Conservation (phyloP, 208 protist genomes). For the Balamuthia mandrillaris region DNA sequence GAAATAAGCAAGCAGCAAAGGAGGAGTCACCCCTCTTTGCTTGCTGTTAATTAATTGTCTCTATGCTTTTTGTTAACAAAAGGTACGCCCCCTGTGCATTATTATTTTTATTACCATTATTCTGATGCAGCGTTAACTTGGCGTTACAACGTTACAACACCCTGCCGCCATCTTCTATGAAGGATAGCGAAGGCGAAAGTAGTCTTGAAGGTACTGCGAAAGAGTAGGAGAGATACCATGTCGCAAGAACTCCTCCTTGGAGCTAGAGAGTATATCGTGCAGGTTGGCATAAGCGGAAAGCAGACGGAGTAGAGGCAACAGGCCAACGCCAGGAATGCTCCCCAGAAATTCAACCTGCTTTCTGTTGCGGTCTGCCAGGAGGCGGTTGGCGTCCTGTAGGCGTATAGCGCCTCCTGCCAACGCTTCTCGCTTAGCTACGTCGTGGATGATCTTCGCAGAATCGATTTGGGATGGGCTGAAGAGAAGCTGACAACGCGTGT, state of each 20-base stretch:
- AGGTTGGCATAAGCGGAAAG: constrained; percentile 10
- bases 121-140: too few relatives aligned
- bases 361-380: not conserved
- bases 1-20: too few relatives aligned
- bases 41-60: too few relatives aligned
- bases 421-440: not conserved
- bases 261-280: constrained; percentile 13
- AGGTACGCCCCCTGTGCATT: too few relatives aligned
- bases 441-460: constrained; percentile 3
- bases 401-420: not conserved
- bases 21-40: too few relatives aligned
- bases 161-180: too few relatives aligned
- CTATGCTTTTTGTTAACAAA: too few relatives aligned
- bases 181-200: not conserved
- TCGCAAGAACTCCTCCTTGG: not conserved
- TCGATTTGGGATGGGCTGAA: not conserved
- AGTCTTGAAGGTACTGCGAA: not conserved
- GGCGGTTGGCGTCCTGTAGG: not conserved
- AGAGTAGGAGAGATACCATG: not conserved
- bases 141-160: too few relatives aligned
- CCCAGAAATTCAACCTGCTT: not conserved
- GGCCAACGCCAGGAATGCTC: not conserved
- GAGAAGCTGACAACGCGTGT: too few relatives aligned
- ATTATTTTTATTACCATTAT: too few relatives aligned
- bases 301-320: not conserved